Conservation (phyloP, 163 green algal species). For the Volvox carteri region DNA sequence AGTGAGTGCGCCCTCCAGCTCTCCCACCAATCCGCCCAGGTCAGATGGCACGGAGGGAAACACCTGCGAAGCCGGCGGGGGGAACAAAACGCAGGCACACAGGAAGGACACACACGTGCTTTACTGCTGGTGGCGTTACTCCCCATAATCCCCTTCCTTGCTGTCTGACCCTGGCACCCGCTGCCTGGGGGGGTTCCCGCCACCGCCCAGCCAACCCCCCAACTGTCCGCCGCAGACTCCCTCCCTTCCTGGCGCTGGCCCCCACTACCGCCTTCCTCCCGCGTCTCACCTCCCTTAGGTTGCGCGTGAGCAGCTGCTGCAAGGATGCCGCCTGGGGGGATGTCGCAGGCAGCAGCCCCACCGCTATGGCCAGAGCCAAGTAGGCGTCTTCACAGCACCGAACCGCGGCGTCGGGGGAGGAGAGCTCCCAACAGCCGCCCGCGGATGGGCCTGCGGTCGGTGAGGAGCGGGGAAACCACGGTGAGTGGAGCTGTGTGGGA, state of each 20-base stretch:
- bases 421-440: slow-evolving; percentile 62
- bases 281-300: slow-evolving; percentile 3
- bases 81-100: background rate
- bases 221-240: background rate
- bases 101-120: no score
- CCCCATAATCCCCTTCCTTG: no score
- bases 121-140: no score
- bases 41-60: slow-evolving; percentile 6
- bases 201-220: no score
- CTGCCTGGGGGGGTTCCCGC: no score
- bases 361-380: slow-evolving; percentile 35
- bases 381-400: slow-evolving; percentile 47
- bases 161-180: no score
- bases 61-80: slow-evolving; percentile 30
- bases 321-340: background rate
- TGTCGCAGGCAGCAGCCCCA: slow-evolving; percentile 28
- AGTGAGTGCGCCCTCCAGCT: slow-evolving; percentile 36
- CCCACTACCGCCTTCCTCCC: no score
- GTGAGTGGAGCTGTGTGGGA: no score
- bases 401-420: slow-evolving; percentile 38
- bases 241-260: background rate
- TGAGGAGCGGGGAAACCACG: no score
- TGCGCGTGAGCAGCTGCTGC: slow-evolving; percentile 41
- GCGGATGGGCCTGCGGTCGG: slow-evolving; percentile 4
- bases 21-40: slow-evolving; percentile 13